These are phyloP conservation scores for Endoconidiophora laricicola DNA, from an alignment of 2,329 filamentous ascomycete species.

Conservation along the genomic window DNA sequence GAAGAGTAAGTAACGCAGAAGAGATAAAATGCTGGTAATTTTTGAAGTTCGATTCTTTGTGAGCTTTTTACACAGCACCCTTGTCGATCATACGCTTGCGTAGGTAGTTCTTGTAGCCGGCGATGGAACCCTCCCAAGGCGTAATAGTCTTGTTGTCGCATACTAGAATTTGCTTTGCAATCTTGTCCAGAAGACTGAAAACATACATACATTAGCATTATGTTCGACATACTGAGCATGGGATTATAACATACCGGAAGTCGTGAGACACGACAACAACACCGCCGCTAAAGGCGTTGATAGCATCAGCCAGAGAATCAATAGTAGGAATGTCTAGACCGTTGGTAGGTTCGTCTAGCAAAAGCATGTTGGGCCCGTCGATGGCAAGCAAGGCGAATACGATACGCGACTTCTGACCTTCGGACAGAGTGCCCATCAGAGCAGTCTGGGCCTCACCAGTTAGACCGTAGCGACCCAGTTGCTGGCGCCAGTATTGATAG, in stretches of 20 bases:
- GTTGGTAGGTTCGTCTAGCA: constrained; percentile 98
- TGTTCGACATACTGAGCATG: constrained; percentile 14
- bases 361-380: constrained; percentile 89
- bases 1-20: too few species aligned
- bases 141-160: constrained; percentile 95
- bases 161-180: constrained; percentile 98
- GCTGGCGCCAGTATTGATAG: constrained; percentile 98
- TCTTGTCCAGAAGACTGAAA: constrained; percentile 83
- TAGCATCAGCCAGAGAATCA: constrained; percentile 90
- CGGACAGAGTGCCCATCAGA: constrained; percentile 92
- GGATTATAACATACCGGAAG: constrained; percentile 58
- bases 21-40: too few species aligned
- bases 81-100: constrained; percentile 94
- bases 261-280: constrained; percentile 97
- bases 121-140: constrained; percentile 76
- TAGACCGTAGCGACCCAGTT: constrained; percentile 87
- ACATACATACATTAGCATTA: constrained; percentile 13
- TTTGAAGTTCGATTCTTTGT: too few species aligned
- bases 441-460: constrained; percentile 88
- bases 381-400: constrained; percentile 94
- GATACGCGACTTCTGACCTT: constrained; percentile 95
- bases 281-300: constrained; percentile 91
- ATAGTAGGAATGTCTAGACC: constrained; percentile 98
- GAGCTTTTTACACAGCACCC: constrained; percentile 54
- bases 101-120: constrained; percentile 94